Percentiles rank a stretch among this genome's conserved stretches.
phyloP scores from a whole-genome alignment of 257 asterid genomes.

The Knoxia roxburghii region DNA sequence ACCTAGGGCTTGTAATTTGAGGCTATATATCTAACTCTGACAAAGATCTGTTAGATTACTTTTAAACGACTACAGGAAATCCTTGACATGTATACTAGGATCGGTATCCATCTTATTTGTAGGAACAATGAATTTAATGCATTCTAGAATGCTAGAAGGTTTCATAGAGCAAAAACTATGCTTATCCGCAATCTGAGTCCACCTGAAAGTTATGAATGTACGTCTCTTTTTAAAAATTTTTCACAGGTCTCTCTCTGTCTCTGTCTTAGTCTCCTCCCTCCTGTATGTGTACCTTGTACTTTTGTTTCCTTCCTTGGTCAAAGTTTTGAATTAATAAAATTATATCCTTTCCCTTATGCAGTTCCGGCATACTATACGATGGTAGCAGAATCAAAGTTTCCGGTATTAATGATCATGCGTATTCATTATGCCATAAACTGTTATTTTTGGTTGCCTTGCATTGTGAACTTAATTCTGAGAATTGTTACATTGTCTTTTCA shows the following conservation, averaged over 20 bases:
- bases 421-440: constrained; percentile 3
- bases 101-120: not conserved
- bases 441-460: not conserved
- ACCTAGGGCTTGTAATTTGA: not conserved
- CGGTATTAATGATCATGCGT: constrained; percentile 37
- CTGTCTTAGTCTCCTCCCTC: too few species aligned
- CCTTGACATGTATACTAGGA: not conserved
- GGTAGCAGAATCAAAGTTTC: constrained; percentile 83
- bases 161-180: not conserved
- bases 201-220: not conserved
- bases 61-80: not conserved
- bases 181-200: not conserved
- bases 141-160: constrained; percentile 4
- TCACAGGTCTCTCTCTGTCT: not conserved
- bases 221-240: too few species aligned
- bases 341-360: constrained; percentile 31
- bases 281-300: not conserved
- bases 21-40: not conserved
- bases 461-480: not conserved
- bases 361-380: constrained; percentile 69
- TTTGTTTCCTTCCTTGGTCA: not conserved
- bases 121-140: not conserved
- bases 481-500: constrained; percentile 25
- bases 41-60: not conserved
- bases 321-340: not conserved